A percentile compares a stretch with the other conserved stretches of the same genome.
phyloP scores from a whole-genome alignment of 1,139 yeast species.

The Geotrichum klebahnii region DNA sequence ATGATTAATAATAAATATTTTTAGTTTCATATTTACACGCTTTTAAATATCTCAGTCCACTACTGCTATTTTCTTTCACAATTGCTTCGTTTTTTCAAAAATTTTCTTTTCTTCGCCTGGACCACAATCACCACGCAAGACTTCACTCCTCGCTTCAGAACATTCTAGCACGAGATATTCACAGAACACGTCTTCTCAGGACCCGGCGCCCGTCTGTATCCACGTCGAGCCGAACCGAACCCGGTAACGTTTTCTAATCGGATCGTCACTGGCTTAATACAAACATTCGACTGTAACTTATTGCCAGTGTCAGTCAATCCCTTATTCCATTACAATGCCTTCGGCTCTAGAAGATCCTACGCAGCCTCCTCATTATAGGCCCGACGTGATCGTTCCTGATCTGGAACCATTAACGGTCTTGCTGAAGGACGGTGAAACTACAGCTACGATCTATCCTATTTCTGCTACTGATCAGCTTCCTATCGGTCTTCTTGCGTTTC shows the following conservation, averaged over 20 bases:
- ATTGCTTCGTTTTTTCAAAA: no score
- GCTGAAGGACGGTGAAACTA: slow-evolving; percentile 81
- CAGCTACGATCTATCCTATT: slow-evolving; percentile 88
- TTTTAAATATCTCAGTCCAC: no score
- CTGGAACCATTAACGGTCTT: slow-evolving; percentile 56
- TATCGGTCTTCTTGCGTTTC: slow-evolving; percentile 67
- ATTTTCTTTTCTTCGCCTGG: slow-evolving; percentile 2
- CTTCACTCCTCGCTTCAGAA: slow-evolving; percentile 1
- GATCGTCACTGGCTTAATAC: background rate
- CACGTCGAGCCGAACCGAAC: background rate
- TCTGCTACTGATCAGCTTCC: slow-evolving; percentile 63
- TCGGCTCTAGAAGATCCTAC: slow-evolving; percentile 45
- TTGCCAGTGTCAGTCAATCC: background rate
- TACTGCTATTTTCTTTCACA: background rate
- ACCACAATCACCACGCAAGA: slow-evolving; percentile 7
- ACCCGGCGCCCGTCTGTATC: background rate
- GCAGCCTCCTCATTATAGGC: slow-evolving; percentile 44
- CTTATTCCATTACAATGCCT: slow-evolving; percentile 34
- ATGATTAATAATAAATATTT: no score
- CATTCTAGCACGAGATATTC: slow-evolving; percentile 14
- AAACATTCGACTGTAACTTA: no score
- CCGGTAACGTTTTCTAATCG: background rate
- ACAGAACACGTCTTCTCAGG: background rate
- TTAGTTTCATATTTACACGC: no score
- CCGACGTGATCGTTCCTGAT: slow-evolving; percentile 37